Evolutionary conservation across 2,329 filamentous ascomycete genomes (phyloP), one percentile per base, ranked within the genome.

Genomic region (Cytospora piceicola): DNA sequence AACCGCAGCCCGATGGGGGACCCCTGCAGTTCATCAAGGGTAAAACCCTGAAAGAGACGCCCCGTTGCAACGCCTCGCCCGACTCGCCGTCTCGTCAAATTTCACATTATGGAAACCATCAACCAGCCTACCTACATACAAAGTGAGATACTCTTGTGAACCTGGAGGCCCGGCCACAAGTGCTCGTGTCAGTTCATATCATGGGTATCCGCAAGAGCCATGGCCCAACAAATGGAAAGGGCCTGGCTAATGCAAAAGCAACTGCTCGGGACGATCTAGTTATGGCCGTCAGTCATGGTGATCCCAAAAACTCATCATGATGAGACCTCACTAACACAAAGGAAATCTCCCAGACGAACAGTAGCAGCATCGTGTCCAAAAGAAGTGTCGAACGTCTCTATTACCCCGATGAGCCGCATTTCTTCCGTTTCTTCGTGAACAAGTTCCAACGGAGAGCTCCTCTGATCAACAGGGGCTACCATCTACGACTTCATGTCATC

Each of bases 311-410:
- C 2, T 29, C 14, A 6, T 17, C 6, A 39, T 11, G 11, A 49
- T 14, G 46, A 36, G 17, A 8, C 42, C 54, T 53, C 24, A 30
- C 64, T 67, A 30, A 29, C 24, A 22, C 24, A 17, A 39, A 42
- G 7, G 8, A 29, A 22, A 32, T 30, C 22, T 7, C 17, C 54
- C 72, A 91, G 86, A 97, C 93, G 65, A 97, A 97, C 75, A 94
- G 89, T 75, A 94, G 91, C 77, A 96, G 92, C 73, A 97, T 97
- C 71, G 90, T 94, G 20, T 97, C 93, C 17, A 97, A 97, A 76
- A 83, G 93, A 70, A 95, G 93, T 72, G 94, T 97, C n/a, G 93
- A 97, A 74, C 89, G 89, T 71, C 81, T 96, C 17, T 97, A 97
- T 76, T 90, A 91, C 73, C 83, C 90, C 20, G 72, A 87, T 68